These are phyloP conservation scores for Leccinum subgranulosum DNA, from an alignment of 768 basidiomycete species.

Conservation along the genomic window DNA sequence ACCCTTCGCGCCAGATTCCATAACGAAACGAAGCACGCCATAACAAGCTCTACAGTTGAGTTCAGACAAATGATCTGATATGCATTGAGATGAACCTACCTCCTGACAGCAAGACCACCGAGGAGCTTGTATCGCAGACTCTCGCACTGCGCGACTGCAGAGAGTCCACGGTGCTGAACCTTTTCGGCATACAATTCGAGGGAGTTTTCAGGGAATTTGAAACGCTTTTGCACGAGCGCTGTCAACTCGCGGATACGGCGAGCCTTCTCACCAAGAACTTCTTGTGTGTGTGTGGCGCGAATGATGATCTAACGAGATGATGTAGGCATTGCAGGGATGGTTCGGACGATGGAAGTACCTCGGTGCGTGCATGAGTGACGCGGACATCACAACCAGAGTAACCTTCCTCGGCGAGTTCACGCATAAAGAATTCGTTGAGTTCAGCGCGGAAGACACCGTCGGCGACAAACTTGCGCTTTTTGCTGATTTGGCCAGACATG, in stretches of 20 bases:
- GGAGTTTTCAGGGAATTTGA: constrained; percentile 99
- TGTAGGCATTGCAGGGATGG: neutral
- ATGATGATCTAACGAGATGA: constrained; percentile 79
- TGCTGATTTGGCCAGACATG: constrained; percentile 90
- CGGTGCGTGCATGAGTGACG: constrained; percentile 97
- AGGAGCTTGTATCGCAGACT: constrained; percentile 98
- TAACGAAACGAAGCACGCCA: constrained; percentile 99
- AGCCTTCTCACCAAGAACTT: constrained; percentile 98
- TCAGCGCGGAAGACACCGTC: constrained; percentile 99
- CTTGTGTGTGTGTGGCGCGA: constrained; percentile 98
- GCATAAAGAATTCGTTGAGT: constrained; percentile 97
- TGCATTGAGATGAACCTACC: constrained; percentile 48
- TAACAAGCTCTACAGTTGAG: constrained; percentile 76
- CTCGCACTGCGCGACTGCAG: constrained; percentile 98
- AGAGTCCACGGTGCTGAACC: constrained; percentile 96
- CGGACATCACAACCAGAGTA: constrained; percentile 99
- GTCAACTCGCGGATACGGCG: constrained; percentile 99
- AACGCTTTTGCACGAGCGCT: constrained; percentile 96
- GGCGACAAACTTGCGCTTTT: constrained; percentile 98
- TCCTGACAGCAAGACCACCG: constrained; percentile 97
- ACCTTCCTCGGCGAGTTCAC: constrained; percentile 98
- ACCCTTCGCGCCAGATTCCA: constrained; percentile 99
- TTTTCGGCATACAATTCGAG: constrained; percentile 99
- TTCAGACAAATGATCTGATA: neutral
- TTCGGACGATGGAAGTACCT: constrained; percentile 47